Evolutionary conservation across 805 yeast species (phyloP).

Genomic region (Komagataella ulmi): DNA sequence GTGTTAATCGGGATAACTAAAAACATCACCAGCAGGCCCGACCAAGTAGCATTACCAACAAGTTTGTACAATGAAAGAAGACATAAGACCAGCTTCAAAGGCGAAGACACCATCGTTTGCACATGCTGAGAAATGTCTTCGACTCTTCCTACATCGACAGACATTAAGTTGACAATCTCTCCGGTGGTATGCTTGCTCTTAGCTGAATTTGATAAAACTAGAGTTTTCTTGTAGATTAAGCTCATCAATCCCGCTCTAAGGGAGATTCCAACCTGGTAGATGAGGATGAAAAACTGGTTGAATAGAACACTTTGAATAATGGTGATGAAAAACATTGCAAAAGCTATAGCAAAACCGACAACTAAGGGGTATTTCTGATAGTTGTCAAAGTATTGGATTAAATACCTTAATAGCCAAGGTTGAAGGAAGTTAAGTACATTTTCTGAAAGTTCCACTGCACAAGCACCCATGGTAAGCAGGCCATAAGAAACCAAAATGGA

Average conservation of each 20-base stretch:
- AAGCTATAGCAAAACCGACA: conserved; percentile 50
- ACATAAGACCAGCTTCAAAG: conserved; percentile 40
- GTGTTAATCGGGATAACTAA: conserved; percentile 49
- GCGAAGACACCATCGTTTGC: conserved; percentile 44
- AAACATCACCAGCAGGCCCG: conserved; percentile 38
- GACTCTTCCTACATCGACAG: conserved; percentile 61
- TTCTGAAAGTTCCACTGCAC: conserved; percentile 22
- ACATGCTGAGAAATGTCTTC: conserved; percentile 44
- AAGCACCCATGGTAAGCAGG: conserved; percentile 18
- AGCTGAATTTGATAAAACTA: conserved; percentile 54
- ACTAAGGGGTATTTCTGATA: conserved; percentile 29
- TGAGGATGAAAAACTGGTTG: conserved; percentile 54
- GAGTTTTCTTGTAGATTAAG: conserved; percentile 58
- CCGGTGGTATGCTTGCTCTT: conserved; percentile 53
- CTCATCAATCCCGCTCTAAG: conserved; percentile 53
- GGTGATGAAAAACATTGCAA: conserved; percentile 50
- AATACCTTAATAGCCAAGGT: conserved; percentile 40
- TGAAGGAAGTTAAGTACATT: conserved; percentile 29
- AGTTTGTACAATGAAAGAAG: conserved; percentile 39
- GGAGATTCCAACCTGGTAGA: conserved; percentile 49
- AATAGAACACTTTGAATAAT: conserved; percentile 45
- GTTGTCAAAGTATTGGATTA: conserved; percentile 30
- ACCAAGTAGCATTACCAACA: conserved; percentile 44
- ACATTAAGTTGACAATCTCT: conserved; percentile 65
- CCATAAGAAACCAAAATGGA: conserved; percentile 27